Percentiles rank a stretch among this genome's conserved stretches.
Conservation (phyloP, 257 asterid species). For the Buddleja alternifolia region DNA sequence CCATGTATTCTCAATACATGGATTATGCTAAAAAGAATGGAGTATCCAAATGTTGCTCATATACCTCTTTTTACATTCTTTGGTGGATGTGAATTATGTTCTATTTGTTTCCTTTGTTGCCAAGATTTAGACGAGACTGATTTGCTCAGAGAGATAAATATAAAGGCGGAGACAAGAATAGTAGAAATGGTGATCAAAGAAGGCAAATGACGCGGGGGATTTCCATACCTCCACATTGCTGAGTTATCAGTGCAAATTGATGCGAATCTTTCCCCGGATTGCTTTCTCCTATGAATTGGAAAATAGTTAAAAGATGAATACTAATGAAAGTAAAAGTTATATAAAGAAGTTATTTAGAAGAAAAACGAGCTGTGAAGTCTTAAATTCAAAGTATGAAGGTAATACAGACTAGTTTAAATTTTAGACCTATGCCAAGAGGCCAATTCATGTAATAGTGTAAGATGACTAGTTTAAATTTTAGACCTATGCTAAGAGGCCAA, state of each 20-base stretch:
- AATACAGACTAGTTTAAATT: background rate
- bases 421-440: background rate
- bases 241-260: constrained; percentile 57
- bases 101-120: constrained; percentile 29
- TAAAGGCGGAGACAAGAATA: constrained; percentile 41
- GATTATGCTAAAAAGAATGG: background rate
- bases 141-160: constrained; percentile 44
- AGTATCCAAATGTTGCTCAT: constrained; percentile 24
- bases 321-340: background rate
- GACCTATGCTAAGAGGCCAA: background rate
- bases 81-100: constrained; percentile 26
- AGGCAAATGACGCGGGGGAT: constrained; percentile 40
- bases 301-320: constrained; percentile 12
- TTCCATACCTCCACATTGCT: constrained; percentile 36
- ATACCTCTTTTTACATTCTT: constrained; percentile 35
- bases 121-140: constrained; percentile 35
- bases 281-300: constrained; percentile 53
- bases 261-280: constrained; percentile 76
- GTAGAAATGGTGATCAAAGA: constrained; percentile 40
- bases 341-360: constrained; percentile 5
- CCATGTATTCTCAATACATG: background rate
- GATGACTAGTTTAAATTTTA: background rate
- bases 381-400: constrained; percentile 5
- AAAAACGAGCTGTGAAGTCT: background rate
- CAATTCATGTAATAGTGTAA: background rate